Evolutionary conservation across 352 stramenopile species (phyloP), one percentile per base, ranked within the genome.

Genomic region (Pythium dissotocum): DNA sequence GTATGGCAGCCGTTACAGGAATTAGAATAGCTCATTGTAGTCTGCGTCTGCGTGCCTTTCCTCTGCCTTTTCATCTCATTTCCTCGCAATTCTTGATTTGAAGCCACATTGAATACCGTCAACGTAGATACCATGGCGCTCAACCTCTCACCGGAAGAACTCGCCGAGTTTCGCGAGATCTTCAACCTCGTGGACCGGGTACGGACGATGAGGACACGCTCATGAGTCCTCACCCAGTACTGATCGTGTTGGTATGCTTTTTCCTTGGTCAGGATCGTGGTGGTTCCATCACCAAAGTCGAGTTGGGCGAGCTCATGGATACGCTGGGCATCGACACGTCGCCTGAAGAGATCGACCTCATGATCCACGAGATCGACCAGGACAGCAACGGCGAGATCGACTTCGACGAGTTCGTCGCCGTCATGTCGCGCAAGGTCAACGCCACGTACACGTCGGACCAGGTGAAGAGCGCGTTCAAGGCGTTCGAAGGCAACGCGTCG

Each of bases 331-430:
- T 98, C 53, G 90, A 98, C 76, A 96, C 92, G 14, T 96, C 87
- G 1, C 87, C 91, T 2, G 74, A 98, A 70, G 94, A 98, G 61
- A 97, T 98, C 52, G 91, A 98, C 49, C 78, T 98, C 18, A 98
- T 98, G 94, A 97, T 98, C 67, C 83, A 96, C 53, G 94, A 98
- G 65, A 98, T 98, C 71, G 94, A 98, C 72, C 88, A 98, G 72
- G 91, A 98, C 77, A 96, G 85, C 71, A 98, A 97, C 59, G 93
- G 92, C 28, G 93, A 98, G 61, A 98, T 98, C 69, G 93, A 98
- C 71, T 98, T 98, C 74, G 88, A 97, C 74, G 94, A 98, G 72
- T 98, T 98, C 65, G 91, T 98, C 6, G 93, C 89, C 2, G 91
- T 98, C 48, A 98, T 98, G 93, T 97, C 89, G 16, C 84, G 92